Percentiles rank a stretch among this genome's conserved stretches.
Conservation (phyloP, 2,329 filamentous ascomycete species). For the Paramyrothecium roridum region DNA sequence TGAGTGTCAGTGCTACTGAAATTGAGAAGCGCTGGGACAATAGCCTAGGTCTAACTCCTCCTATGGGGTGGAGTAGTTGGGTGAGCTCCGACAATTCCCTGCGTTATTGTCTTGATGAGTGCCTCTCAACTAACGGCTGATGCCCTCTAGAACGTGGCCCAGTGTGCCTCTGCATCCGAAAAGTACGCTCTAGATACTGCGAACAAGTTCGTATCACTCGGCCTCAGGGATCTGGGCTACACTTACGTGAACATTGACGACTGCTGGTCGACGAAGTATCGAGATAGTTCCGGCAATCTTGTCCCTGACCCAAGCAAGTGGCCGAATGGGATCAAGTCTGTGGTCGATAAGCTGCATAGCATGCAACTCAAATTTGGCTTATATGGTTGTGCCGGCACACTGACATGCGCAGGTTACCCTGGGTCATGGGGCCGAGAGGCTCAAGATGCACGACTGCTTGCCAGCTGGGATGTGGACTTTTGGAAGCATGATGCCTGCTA, state of each 20-base stretch:
- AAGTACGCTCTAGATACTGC: slow-evolving; percentile 10
- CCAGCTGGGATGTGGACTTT: slow-evolving; percentile 11
- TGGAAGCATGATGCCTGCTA: slow-evolving; percentile 13
- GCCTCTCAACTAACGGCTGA: not conserved
- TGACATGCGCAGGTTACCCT: slow-evolving; percentile 10
- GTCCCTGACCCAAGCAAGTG: slow-evolving; percentile 48
- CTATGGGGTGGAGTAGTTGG: slow-evolving; percentile 13
- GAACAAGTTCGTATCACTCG: slow-evolving; percentile 24
- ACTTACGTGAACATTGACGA: slow-evolving; percentile 59
- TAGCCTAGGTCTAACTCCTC: slow-evolving; percentile 6
- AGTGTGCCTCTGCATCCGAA: slow-evolving; percentile 10
- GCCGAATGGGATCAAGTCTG: slow-evolving; percentile 51
- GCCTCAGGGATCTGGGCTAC: slow-evolving; percentile 50
- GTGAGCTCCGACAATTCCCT: not conserved
- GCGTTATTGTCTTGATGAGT: too few species aligned
- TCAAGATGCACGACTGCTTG: slow-evolving; percentile 8
- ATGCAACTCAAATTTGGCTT: slow-evolving; percentile 60
- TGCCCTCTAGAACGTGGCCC: slow-evolving; percentile 8
- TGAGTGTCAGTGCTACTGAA: not conserved
- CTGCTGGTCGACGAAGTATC: slow-evolving; percentile 48
- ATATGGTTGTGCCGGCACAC: slow-evolving; percentile 53
- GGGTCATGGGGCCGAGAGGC: slow-evolving; percentile 10
- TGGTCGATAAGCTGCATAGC: slow-evolving; percentile 49
- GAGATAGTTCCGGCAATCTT: slow-evolving; percentile 36
- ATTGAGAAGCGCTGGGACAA: slow-evolving; percentile 2